Evolutionary conservation across 768 basidiomycete genomes (phyloP).

Genomic region (Tubosaeta sp.): DNA sequence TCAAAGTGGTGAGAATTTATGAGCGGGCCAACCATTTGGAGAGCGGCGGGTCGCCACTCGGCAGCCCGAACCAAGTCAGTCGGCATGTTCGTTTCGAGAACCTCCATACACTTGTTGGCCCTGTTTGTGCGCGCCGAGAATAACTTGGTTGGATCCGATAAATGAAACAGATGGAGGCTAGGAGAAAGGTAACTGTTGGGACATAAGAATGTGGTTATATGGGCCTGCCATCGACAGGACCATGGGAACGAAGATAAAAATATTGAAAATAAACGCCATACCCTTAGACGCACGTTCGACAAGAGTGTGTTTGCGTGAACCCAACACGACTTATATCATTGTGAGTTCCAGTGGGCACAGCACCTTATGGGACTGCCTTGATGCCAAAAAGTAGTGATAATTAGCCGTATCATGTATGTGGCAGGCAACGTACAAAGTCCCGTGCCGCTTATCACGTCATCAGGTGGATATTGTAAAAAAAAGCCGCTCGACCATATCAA

Average conservation of each 20-base stretch:
- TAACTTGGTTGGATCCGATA: not conserved
- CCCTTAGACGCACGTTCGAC: not conserved
- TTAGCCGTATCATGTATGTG: not conserved
- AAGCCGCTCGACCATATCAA: not conserved
- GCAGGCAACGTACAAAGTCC: not conserved
- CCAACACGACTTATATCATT: not conserved
- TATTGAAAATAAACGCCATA: not conserved
- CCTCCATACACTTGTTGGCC: not conserved
- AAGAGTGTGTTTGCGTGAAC: too few relatives aligned
- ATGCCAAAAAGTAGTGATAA: not conserved
- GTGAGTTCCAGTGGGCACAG: not conserved
- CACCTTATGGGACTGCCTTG: not conserved
- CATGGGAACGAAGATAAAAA: not conserved
- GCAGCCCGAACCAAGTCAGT: not conserved
- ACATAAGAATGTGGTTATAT: not conserved
- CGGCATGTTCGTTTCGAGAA: not conserved
- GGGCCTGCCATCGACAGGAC: not conserved
- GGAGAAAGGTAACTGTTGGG: not conserved
- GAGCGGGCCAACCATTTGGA: not conserved
- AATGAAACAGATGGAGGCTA: not conserved
- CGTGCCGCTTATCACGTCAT: not conserved
- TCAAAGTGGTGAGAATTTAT: not conserved
- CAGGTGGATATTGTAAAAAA: not conserved
- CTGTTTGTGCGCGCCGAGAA: not conserved
- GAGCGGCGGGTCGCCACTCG: not conserved